Evolutionary conservation across 2,329 filamentous ascomycete genomes (phyloP), one percentile per base, ranked within the genome.

Genomic region (Alternaria gansuensis): DNA sequence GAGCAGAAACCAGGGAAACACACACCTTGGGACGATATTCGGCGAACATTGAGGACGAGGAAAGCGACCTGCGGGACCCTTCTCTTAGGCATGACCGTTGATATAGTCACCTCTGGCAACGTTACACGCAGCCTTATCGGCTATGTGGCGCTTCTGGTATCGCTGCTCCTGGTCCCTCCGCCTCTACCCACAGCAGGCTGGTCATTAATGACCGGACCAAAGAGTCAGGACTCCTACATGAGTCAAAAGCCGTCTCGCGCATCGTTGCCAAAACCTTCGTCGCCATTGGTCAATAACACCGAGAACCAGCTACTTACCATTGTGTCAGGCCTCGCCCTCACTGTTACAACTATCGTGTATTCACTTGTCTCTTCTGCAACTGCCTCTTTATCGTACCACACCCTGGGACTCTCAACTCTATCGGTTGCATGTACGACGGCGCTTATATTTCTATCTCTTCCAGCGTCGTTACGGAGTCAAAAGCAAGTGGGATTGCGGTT

Each of bases 81-180:
- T 5, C n/a, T 73, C 0, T 51, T 79, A 1, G 72, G 69, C 2
- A 51, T 76, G 8, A 21, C 79, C 2, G 60, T 67, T 13, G 80
- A 82, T 51, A 63, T 76, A 4, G 49, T 71, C 14, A 70, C 64
- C 7, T 69, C 67, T 48, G 53, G 56, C 14, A 64, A 67, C 14
- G 56, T 53, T 3, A 52, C 49, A 17, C 59, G 63, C 29, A 75
- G 80, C 2, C 28, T 81, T 10, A 59, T 81, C 36, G 83, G 84
- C 28, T 83, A 85, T 59, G 43, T 80, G 26, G 79, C 82, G 21
- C 70, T 86, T 51, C 62, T 78, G 34, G 59, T 75, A 13, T 83
- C 83, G 0, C 68, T 83, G 5, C 76, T 84, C 34, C 68, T 80
- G 9, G 64, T 84, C n/a, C 81, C 81, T n/a, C 82, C 81, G 14